Evolutionary conservation across 129 eudicot species (phyloP).

Genomic region (Heracleum sosnowskyi): DNA sequence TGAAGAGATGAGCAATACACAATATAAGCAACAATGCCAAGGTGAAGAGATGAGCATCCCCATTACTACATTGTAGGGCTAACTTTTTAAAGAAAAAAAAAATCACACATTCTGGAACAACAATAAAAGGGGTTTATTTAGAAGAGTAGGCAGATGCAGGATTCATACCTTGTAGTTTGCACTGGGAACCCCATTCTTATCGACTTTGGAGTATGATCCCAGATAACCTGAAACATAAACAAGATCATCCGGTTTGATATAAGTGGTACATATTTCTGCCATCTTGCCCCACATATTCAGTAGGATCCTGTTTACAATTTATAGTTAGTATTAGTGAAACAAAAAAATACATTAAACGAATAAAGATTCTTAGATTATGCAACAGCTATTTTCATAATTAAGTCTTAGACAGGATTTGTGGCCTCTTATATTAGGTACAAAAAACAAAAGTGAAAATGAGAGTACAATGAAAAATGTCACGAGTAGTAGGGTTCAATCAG

Average conservation of each 20-base stretch:
- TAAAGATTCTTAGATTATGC: background rate
- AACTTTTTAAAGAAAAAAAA: background rate
- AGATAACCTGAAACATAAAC: constrained; percentile 63
- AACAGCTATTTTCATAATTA: background rate
- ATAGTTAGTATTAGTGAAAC: constrained; percentile 1
- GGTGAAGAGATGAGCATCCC: background rate
- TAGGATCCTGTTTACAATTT: constrained; percentile 39
- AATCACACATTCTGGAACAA: background rate
- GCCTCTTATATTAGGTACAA: background rate
- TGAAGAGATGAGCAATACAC: background rate
- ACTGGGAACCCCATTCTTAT: constrained; percentile 24
- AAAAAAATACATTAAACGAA: background rate
- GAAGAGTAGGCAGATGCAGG: background rate
- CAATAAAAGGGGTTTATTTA: background rate
- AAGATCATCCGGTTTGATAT: constrained; percentile 54
- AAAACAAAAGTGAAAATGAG: background rate
- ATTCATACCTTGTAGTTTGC: constrained; percentile 33
- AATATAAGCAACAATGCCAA: background rate
- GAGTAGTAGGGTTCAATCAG: background rate
- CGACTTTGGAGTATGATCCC: constrained; percentile 19
- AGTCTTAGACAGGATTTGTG: background rate
- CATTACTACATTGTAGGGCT: background rate
- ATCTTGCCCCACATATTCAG: constrained; percentile 61
- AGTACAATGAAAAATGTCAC: background rate
- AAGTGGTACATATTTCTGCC: constrained; percentile 44